These are phyloP conservation scores for Barbarea vulgaris DNA, from an alignment of 345 rosid species.

Conservation along the genomic window DNA sequence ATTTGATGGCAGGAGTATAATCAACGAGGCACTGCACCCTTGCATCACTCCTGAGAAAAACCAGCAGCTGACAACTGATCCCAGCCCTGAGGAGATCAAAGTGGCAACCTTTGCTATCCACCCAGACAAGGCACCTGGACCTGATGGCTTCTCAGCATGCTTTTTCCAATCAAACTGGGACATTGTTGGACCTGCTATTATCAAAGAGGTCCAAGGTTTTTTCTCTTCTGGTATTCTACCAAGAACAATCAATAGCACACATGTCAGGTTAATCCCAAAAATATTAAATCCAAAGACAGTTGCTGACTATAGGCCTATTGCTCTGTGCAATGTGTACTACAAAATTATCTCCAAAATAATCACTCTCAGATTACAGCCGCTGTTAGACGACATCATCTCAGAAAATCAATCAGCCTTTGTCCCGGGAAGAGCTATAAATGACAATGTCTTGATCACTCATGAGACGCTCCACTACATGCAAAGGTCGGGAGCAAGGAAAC, in stretches of 20 bases:
- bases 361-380: no score
- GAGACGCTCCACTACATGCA: neutral
- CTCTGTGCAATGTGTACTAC: neutral
- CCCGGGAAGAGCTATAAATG: neutral
- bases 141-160: neutral
- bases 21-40: no score
- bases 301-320: neutral
- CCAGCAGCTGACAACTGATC: no score
- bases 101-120: no score
- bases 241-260: neutral
- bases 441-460: neutral
- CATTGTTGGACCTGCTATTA: rapidly evolving
- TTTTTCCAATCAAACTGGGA: neutral
- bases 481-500: neutral
- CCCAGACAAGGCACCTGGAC: no score
- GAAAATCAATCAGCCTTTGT: no score
- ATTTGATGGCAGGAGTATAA: no score
- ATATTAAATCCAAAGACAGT: rapidly evolving
- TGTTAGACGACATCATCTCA: no score
- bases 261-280: neutral
- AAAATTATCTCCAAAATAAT: neutral
- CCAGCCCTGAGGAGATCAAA: no score
- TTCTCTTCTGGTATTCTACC: neutral
- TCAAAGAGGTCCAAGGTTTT: neutral
- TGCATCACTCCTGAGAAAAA: no score